Base-by-base conservation (phyloP, 805 yeast species). In the Cyberlindnera xylosilytica region DNA sequence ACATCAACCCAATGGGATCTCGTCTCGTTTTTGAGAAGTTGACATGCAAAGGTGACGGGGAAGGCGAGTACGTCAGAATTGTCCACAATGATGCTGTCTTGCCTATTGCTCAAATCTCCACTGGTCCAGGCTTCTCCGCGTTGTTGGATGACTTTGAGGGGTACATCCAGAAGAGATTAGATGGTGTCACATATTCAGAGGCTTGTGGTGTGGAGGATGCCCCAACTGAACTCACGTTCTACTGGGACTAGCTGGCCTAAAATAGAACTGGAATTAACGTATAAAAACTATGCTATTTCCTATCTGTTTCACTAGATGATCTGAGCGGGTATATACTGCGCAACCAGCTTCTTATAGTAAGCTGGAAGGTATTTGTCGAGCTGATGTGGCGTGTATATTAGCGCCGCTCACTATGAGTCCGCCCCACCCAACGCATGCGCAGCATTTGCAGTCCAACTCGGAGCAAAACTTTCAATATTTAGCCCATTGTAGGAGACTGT, bases 1-100 rank as follows among this genome's bases (percentile, higher is more conserved):
- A 75, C 44, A 52, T 75, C 40, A 68, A 67, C n/a, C 82, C 81
- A 34, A 74, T 73, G 80, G 80, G 78, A 9, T 72, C 72, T 2
- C 64, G 74, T 41, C 53, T 73, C 12, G 60, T 71, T 13, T 47
- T 73, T 27, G 82, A 77, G 57, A 64, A 74, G 45, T 53, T 74
- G 36, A 49, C 46, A 35, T 74, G 78, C 55, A 44, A 23, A 15
- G 38, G 47, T 20, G 45, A 47, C 8, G 58, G 60, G 5, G 49
- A 51, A 15, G 46, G 34, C 11, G 42, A 44, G 12, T 75, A 59
- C 51, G 72, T 76, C 10, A 66, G 79, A 49, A 56, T 64, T 15
- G 51, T 72, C 8, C 49, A 72, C 20, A 75, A 74, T 52, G 78
- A 75, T 42, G 76, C 79, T 2, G 77, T 74, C 13, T 53, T 71